Conservation (phyloP, 768 basidiomycete species). For the Tephrocybe rancida region DNA sequence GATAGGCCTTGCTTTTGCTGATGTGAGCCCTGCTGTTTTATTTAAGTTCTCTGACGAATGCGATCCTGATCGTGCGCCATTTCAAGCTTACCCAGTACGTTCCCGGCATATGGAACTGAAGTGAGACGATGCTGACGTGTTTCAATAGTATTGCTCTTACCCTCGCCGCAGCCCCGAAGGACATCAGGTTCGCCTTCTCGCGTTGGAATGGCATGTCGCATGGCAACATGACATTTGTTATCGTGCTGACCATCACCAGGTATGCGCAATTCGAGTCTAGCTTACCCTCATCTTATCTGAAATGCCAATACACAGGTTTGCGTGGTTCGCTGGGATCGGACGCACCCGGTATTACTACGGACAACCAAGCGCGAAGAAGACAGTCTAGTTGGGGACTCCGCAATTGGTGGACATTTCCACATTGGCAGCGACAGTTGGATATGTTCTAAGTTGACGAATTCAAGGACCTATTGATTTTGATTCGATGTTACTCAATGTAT, state of each 20-base stretch:
- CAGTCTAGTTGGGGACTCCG: conserved; percentile 3
- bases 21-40: conserved; percentile 48
- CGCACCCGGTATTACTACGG: conserved; percentile 22
- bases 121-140: conserved; percentile 4
- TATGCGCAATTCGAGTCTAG: conserved; percentile 26
- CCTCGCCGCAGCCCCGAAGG: conserved; percentile 57
- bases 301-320: conserved; percentile 14
- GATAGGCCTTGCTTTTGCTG: conserved; percentile 65
- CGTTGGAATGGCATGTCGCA: conserved; percentile 76
- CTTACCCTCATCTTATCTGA: background rate
- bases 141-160: conserved; percentile 59
- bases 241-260: conserved; percentile 61
- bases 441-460: too few relatives aligned
- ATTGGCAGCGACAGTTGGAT: too few relatives aligned
- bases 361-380: conserved; percentile 5
- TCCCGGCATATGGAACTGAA: background rate
- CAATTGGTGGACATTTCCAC: too few relatives aligned
- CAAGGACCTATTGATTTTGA: too few relatives aligned
- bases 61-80: background rate
- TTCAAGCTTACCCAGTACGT: conserved; percentile 64
- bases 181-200: conserved; percentile 49
- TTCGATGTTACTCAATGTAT: too few relatives aligned
- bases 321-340: conserved; percentile 23
- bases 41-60: background rate
- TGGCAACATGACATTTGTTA: conserved; percentile 70